Conservation (phyloP, 2,329 filamentous ascomycete genomes). For the Ambrosiella beaveri region DNA sequence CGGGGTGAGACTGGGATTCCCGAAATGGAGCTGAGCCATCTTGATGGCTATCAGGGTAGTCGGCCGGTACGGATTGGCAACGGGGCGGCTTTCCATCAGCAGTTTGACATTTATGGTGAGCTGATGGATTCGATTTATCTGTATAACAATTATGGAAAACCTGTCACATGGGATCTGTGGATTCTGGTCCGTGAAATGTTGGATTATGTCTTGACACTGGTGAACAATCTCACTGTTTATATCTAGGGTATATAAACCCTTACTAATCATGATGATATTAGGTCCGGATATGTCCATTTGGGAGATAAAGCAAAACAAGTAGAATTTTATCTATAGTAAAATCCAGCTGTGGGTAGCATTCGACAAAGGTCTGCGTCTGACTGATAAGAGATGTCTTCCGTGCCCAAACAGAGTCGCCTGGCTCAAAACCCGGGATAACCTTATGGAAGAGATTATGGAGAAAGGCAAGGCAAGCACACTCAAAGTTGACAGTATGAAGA, state of each 20-base stretch:
- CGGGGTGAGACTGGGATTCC: slow-evolving; percentile 58
- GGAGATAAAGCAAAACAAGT: slow-evolving; percentile 60
- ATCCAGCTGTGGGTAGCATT: slow-evolving; percentile 72
- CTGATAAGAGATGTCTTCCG: slow-evolving; percentile 59
- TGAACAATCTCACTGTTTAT: slow-evolving; percentile 22
- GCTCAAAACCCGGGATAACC: slow-evolving; percentile 45
- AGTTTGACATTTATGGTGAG: slow-evolving; percentile 67
- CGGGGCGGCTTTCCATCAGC: slow-evolving; percentile 56
- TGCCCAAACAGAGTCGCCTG: slow-evolving; percentile 53
- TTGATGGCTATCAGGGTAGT: slow-evolving; percentile 56
- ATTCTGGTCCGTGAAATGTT: slow-evolving; percentile 49
- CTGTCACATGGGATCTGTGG: slow-evolving; percentile 63
- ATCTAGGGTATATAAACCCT: not conserved
- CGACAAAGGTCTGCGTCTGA: slow-evolving; percentile 54
- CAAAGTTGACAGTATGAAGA: not conserved
- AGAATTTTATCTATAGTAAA: slow-evolving; percentile 68
- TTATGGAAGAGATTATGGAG: slow-evolving; percentile 66
- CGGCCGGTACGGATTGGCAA: slow-evolving; percentile 61
- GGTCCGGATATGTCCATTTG: slow-evolving; percentile 68
- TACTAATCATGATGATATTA: slow-evolving; percentile 16
- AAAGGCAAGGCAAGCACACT: slow-evolving; percentile 33
- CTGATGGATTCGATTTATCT: slow-evolving; percentile 62
- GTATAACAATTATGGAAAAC: slow-evolving; percentile 65
- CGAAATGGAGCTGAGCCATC: slow-evolving; percentile 48
- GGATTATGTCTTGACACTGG: slow-evolving; percentile 54